These are phyloP conservation scores for Nitzschia putrida DNA, from an alignment of 108 stramenopile species.

Conservation along the genomic window DNA sequence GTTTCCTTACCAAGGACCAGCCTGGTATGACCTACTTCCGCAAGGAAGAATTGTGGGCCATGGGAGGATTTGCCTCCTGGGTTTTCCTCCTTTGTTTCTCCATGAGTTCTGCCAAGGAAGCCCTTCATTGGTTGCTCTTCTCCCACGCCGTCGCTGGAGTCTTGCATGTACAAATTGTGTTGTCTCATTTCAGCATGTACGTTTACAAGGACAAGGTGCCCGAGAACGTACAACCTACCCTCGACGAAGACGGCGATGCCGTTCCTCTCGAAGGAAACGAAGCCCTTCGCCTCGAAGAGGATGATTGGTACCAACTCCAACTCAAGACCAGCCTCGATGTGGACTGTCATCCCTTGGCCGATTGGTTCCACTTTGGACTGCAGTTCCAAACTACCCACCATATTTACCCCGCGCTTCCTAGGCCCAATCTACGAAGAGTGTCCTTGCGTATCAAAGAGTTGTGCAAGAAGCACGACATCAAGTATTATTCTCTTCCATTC, in stretches of 20 bases:
- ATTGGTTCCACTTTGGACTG: slow-evolving; percentile 94
- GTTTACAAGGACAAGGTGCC: slow-evolving; percentile 20
- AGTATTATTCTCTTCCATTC: slow-evolving; percentile 59
- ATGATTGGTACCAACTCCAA: slow-evolving; percentile 64
- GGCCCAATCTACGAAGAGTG: slow-evolving; percentile 79
- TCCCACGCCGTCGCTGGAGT: slow-evolving; percentile 80
- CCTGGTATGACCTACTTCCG: slow-evolving; percentile 29
- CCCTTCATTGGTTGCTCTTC: slow-evolving; percentile 63
- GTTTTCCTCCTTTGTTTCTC: slow-evolving; percentile 40
- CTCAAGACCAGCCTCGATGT: slow-evolving; percentile 79
- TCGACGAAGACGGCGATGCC: not conserved
- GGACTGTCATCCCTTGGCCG: slow-evolving; percentile 73
- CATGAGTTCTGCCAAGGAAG: slow-evolving; percentile 51
- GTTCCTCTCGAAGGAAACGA: not conserved
- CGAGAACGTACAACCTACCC: slow-evolving; percentile 43
- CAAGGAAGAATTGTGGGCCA: slow-evolving; percentile 53
- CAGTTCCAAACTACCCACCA: slow-evolving; percentile 95
- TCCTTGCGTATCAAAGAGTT: slow-evolving; percentile 62
- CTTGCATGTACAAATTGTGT: slow-evolving; percentile 76
- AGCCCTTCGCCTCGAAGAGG: not conserved
- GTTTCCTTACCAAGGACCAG: slow-evolving; percentile 27
- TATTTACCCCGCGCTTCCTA: slow-evolving; percentile 85
- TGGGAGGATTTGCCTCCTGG: slow-evolving; percentile 67
- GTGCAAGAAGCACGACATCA: slow-evolving; percentile 74
- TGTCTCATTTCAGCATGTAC: slow-evolving; percentile 48